Conservation (phyloP, 352 stramenopile species). For the Albugo candida region DNA sequence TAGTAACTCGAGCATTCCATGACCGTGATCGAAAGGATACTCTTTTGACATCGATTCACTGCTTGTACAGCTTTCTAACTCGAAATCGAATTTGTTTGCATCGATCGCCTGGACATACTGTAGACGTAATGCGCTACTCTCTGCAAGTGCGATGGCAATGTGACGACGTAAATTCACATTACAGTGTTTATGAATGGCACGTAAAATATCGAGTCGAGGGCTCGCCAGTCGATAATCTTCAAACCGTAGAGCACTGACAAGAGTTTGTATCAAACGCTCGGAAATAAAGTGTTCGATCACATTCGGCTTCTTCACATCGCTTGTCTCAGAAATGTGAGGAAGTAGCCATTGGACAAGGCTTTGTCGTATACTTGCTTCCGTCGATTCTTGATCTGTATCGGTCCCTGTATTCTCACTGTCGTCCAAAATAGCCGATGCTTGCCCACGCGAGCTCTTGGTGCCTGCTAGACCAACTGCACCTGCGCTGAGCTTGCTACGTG, state of each 20-base stretch:
- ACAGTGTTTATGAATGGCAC: constrained; percentile 70
- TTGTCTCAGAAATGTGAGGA: constrained; percentile 1
- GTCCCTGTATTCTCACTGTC: constrained; percentile 43
- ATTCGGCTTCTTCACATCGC: constrained; percentile 21
- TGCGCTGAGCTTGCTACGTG: constrained; percentile 1
- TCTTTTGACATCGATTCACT: background rate
- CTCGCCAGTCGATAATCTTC: constrained; percentile 76
- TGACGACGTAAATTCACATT: constrained; percentile 15
- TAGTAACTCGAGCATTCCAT: constrained; percentile 64
- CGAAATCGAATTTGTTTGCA: constrained; percentile 20
- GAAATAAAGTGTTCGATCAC: constrained; percentile 54
- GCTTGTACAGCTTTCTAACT: constrained; percentile 19
- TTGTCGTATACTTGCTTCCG: constrained; percentile 78
- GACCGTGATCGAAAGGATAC: constrained; percentile 36
- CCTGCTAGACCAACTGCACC: background rate
- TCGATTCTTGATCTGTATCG: constrained; percentile 32
- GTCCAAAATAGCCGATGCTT: constrained; percentile 25
- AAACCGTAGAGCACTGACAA: constrained; percentile 64
- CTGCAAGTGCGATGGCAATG: constrained; percentile 45
- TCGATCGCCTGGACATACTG: constrained; percentile 40
- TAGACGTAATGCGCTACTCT: constrained; percentile 43
- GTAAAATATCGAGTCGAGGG: constrained; percentile 55
- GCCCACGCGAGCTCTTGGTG: background rate
- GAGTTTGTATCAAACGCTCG: constrained; percentile 46
- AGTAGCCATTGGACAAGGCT: background rate